These are phyloP conservation scores for Termitomyces eurrhizus DNA, from an alignment of 768 basidiomycete genomes.

Conservation along the genomic window DNA sequence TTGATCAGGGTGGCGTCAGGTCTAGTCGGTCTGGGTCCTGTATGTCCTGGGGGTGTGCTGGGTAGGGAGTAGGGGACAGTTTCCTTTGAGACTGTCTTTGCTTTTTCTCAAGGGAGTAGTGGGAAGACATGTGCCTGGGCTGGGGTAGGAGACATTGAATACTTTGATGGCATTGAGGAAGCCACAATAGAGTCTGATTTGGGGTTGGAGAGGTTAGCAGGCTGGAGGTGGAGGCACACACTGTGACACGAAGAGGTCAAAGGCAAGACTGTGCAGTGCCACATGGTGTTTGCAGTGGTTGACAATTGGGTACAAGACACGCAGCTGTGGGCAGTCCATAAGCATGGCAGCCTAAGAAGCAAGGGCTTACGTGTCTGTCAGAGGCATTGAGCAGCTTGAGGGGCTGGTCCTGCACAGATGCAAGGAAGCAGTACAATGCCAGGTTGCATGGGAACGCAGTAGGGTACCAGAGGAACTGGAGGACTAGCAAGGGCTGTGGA, in stretches of 20 bases:
- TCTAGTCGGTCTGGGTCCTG: too few species aligned
- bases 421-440: slow-evolving; percentile 76
- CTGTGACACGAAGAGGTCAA: slow-evolving; percentile 68
- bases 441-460: slow-evolving; percentile 55
- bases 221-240: slow-evolving; percentile 22
- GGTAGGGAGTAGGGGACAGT: too few species aligned
- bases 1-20: too few species aligned
- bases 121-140: too few species aligned
- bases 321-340: slow-evolving; percentile 45
- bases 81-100: too few species aligned
- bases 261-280: too few species aligned
- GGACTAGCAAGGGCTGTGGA: slow-evolving; percentile 62
- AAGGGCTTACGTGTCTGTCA: slow-evolving; percentile 58
- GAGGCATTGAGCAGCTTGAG: slow-evolving; percentile 80
- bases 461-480: slow-evolving; percentile 86
- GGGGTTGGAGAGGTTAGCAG: not conserved
- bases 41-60: too few species aligned
- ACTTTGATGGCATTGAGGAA: slow-evolving; percentile 7
- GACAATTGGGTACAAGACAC: slow-evolving; percentile 88
- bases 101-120: too few species aligned
- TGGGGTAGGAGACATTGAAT: too few species aligned
- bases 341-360: not conserved
- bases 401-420: slow-evolving; percentile 81
- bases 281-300: slow-evolving; percentile 92
- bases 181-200: too few species aligned